Evolutionary conservation across 768 basidiomycete genomes (phyloP), one percentile per base, ranked within the genome.

Genomic region (Exidia glandulosa): DNA sequence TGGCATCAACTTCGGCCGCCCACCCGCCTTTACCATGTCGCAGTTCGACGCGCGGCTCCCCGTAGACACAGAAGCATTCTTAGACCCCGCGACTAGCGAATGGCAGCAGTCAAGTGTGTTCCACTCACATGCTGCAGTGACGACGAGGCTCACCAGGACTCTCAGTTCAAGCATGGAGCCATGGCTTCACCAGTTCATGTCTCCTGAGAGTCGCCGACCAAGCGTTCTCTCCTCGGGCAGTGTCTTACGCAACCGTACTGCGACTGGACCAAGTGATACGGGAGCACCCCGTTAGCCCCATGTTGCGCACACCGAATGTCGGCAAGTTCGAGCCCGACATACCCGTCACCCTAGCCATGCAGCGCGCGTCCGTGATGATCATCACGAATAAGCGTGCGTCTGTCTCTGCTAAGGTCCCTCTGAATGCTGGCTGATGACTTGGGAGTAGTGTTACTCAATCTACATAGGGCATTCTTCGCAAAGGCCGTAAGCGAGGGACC

Each of bases 381-480:
- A n/a, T n/a, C n/a, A n/a, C n/a, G n/a, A n/a, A n/a, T n/a, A n/a
- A n/a, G n/a, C n/a, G n/a, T n/a, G n/a, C n/a, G n/a, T n/a, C n/a
- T n/a, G n/a, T n/a, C n/a, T n/a, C n/a, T n/a, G n/a, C n/a, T n/a
- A n/a, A n/a, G n/a, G n/a, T n/a, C n/a, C n/a, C n/a, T n/a, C n/a
- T n/a, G n/a, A n/a, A n/a, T n/a, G n/a, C n/a, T n/a, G n/a, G n/a
- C n/a, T n/a, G n/a, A n/a, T n/a, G n/a, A n/a, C n/a, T n/a, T n/a
- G n/a, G n/a, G n/a, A n/a, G n/a, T 60, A 88, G 86, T 84, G n/a
- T 73, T 88, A 31, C 71, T 88, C 10, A 87, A 87, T 66, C 79
- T 88, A 55, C 86, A 88, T 67, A 83, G 87, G 14, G 83, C 84
- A 64, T 88, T 86, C 75, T 87, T 89, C 64, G 84, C 86, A 3